These are phyloP conservation scores for Trichosporon faecale DNA, from an alignment of 1,284 basidiomycete species.

Conservation along the genomic window DNA sequence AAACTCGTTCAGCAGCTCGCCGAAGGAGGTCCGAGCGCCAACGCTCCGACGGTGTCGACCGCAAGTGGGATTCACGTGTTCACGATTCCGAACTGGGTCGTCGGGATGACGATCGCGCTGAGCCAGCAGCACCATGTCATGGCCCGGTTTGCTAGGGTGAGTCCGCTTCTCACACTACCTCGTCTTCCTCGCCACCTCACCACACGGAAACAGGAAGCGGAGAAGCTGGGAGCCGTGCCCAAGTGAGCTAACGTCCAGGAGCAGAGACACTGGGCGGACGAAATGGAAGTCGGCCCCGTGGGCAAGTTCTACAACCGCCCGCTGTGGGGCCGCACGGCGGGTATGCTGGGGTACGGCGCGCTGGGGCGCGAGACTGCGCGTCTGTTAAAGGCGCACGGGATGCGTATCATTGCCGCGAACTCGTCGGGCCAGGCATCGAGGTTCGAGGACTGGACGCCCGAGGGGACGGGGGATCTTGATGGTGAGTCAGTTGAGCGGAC, in stretches of 20 bases:
- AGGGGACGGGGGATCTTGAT: slow-evolving; percentile 43
- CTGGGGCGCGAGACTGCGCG: slow-evolving; percentile 46
- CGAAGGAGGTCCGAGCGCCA: background rate
- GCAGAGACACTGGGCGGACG: slow-evolving; percentile 32
- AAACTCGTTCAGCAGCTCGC: slow-evolving; percentile 23
- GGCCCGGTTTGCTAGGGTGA: slow-evolving; percentile 36
- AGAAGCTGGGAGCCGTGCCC: background rate
- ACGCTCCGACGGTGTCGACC: slow-evolving; percentile 33
- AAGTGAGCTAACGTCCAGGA: slow-evolving; percentile 21
- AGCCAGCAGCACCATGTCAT: slow-evolving; percentile 41
- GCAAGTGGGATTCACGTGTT: slow-evolving; percentile 48
- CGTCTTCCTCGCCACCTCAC: too few species aligned
- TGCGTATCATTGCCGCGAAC: slow-evolving; percentile 49
- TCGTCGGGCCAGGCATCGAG: slow-evolving; percentile 36
- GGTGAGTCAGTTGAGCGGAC: slow-evolving; percentile 32
- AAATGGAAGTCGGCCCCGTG: slow-evolving; percentile 33
- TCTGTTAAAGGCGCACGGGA: slow-evolving; percentile 42
- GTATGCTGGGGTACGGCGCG: slow-evolving; percentile 45
- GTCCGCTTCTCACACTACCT: slow-evolving; percentile 10
- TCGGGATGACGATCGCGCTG: slow-evolving; percentile 36
- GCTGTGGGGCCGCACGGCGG: slow-evolving; percentile 41
- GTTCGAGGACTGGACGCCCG: slow-evolving; percentile 6
- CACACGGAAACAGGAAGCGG: too few species aligned
- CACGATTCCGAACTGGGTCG: slow-evolving; percentile 45
- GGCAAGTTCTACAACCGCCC: slow-evolving; percentile 33